Conservation (phyloP, 306 rosid species). For the Lathyrus sativus region DNA sequence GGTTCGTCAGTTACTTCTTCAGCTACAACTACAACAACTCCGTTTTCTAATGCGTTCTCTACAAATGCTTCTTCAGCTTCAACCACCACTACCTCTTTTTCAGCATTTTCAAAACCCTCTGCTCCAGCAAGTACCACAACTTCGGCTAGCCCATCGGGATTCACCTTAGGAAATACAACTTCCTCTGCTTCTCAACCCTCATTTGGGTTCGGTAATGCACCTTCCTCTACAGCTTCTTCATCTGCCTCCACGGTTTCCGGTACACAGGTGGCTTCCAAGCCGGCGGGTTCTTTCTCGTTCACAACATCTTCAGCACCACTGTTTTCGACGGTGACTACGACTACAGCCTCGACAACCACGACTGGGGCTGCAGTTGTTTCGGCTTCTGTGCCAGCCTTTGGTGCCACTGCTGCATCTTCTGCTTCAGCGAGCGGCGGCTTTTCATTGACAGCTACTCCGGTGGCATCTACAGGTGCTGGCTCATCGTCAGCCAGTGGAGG, state of each 20-base stretch:
- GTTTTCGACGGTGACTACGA: conserved; percentile 60
- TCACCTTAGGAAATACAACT: conserved; percentile 53
- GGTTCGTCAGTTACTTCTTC: conserved; percentile 36
- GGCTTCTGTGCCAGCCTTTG: conserved; percentile 53
- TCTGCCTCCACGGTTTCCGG: conserved; percentile 38
- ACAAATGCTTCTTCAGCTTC: conserved; percentile 40
- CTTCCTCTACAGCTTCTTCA: conserved; percentile 37
- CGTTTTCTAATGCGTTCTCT: conserved; percentile 46
- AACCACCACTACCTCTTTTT: conserved; percentile 40
- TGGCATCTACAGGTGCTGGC: conserved; percentile 37
- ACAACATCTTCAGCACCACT: conserved; percentile 52
- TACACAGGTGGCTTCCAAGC: conserved; percentile 45
- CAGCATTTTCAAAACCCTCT: conserved; percentile 48
- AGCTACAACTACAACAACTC: conserved; percentile 41
- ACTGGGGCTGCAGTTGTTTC: conserved; percentile 44
- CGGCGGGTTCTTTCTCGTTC: conserved; percentile 48
- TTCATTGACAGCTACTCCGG: conserved; percentile 30
- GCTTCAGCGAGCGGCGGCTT: conserved; percentile 35
- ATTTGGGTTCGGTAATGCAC: conserved; percentile 46
- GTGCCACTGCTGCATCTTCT: conserved; percentile 40
- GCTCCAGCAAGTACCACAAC: conserved; percentile 46
- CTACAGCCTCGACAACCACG: conserved; percentile 53
- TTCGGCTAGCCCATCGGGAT: conserved; percentile 43
- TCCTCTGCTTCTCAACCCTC: conserved; percentile 60
- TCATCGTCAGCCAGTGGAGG: conserved; percentile 44